phyloP scores from a whole-genome alignment of 2,329 filamentous ascomycete genomes.

The Fonsecaea erecta region DNA sequence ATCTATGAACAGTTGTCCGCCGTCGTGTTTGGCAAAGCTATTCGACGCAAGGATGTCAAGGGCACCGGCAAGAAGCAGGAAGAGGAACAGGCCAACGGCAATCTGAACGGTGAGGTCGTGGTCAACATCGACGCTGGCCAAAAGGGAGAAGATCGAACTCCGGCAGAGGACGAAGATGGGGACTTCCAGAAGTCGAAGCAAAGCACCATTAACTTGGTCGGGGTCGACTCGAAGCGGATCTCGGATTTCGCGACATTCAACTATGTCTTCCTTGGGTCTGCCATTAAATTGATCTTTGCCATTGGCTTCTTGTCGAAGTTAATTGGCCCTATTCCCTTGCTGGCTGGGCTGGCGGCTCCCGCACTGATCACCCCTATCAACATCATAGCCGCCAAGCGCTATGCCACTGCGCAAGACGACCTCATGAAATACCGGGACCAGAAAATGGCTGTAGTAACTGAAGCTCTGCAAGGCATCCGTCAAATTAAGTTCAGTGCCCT shows the following conservation, averaged over 20 bases:
- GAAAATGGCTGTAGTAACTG: slow-evolving; percentile 75
- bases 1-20: slow-evolving; percentile 72
- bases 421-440: slow-evolving; percentile 77
- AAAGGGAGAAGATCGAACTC: slow-evolving; percentile 43
- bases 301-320: slow-evolving; percentile 69
- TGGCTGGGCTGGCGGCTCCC: slow-evolving; percentile 69
- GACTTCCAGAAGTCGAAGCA: slow-evolving; percentile 65
- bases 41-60: slow-evolving; percentile 78
- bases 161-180: slow-evolving; percentile 56
- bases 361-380: slow-evolving; percentile 70
- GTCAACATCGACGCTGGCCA: slow-evolving; percentile 42
- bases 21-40: slow-evolving; percentile 75
- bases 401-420: slow-evolving; percentile 67
- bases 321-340: slow-evolving; percentile 72
- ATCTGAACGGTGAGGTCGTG: slow-evolving; percentile 37
- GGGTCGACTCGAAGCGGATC: slow-evolving; percentile 73
- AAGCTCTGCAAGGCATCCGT: slow-evolving; percentile 76
- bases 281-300: slow-evolving; percentile 68
- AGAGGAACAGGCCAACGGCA: slow-evolving; percentile 31
- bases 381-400: slow-evolving; percentile 67
- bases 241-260: slow-evolving; percentile 71
- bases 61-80: slow-evolving; percentile 51
- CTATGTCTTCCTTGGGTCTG: slow-evolving; percentile 65
- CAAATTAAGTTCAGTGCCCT: slow-evolving; percentile 85
- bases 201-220: slow-evolving; percentile 76